Evolutionary conservation across 306 rosid species (phyloP).

Genomic region (Cicer judaicum): DNA sequence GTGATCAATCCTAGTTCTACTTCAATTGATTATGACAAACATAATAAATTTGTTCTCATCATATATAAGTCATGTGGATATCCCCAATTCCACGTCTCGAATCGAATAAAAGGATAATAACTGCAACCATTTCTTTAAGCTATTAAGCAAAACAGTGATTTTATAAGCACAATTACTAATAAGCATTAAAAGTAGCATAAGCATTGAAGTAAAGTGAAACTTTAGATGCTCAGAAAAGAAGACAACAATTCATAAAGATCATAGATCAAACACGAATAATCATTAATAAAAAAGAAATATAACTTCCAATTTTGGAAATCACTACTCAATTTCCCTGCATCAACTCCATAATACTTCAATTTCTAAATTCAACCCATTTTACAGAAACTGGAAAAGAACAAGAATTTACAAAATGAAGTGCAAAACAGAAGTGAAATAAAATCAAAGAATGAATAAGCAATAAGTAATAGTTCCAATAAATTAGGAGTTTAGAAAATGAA

Average conservation of each 20-base stretch:
- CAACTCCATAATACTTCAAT: neutral
- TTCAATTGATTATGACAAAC: slow-evolving; percentile 11
- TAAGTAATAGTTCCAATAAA: too few species aligned
- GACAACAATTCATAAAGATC: neutral
- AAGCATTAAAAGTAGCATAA: slow-evolving; percentile 8
- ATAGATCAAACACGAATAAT: neutral
- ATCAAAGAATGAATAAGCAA: too few species aligned
- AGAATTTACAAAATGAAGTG: too few species aligned
- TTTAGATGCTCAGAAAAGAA: neutral
- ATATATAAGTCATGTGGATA: neutral
- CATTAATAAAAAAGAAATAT: neutral
- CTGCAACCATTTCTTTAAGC: slow-evolving; percentile 15
- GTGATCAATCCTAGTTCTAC: slow-evolving; percentile 21
- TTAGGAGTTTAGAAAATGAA: neutral
- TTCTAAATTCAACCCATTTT: neutral
- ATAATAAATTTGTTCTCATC: neutral
- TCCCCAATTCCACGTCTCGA: slow-evolving; percentile 11
- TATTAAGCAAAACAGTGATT: neutral
- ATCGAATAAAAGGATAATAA: neutral
- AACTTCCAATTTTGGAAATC: neutral
- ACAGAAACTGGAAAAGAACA: too few species aligned
- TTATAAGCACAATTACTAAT: neutral
- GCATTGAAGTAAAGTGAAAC: neutral
- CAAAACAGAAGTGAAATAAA: too few species aligned
- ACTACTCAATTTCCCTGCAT: neutral